phyloP scores from a whole-genome alignment of 768 basidiomycete species.

The Lepiota brunneoincarnata region DNA sequence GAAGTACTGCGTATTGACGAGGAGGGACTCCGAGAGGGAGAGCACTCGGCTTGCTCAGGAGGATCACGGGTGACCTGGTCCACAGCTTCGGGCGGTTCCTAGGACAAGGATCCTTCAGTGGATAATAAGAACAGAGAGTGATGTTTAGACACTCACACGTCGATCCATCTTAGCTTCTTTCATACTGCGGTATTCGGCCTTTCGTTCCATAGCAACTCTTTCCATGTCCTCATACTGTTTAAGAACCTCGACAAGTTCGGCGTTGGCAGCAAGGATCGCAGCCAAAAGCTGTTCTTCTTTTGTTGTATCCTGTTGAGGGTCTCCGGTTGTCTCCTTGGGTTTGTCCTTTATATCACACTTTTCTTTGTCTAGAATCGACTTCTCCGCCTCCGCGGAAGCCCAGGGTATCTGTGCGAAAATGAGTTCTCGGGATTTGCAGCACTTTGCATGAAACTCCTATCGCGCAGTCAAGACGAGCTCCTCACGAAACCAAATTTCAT shows the following conservation, averaged over 20 bases:
- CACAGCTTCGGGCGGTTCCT: conserved; percentile 36
- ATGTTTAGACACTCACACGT: conserved; percentile 42
- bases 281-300: conserved; percentile 74
- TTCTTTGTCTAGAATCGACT: conserved; percentile 32
- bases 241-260: conserved; percentile 64
- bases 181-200: conserved; percentile 67
- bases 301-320: conserved; percentile 43
- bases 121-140: background rate
- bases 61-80: conserved; percentile 30
- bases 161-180: conserved; percentile 66
- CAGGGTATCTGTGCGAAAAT: conserved; percentile 87
- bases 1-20: conserved; percentile 35
- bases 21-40: conserved; percentile 42
- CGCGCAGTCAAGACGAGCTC: conserved; percentile 1
- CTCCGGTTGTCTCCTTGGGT: conserved; percentile 16
- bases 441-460: conserved; percentile 83
- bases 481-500: background rate
- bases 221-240: conserved; percentile 77
- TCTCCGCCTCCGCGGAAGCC: conserved; percentile 82
- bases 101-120: conserved; percentile 3
- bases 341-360: conserved; percentile 32
- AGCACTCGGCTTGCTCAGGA: conserved; percentile 25
- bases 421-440: conserved; percentile 79
- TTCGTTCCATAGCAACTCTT: conserved; percentile 60
- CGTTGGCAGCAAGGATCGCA: conserved; percentile 71